phyloP scores from a whole-genome alignment of 768 basidiomycete genomes.

The Cyathus striatus region DNA sequence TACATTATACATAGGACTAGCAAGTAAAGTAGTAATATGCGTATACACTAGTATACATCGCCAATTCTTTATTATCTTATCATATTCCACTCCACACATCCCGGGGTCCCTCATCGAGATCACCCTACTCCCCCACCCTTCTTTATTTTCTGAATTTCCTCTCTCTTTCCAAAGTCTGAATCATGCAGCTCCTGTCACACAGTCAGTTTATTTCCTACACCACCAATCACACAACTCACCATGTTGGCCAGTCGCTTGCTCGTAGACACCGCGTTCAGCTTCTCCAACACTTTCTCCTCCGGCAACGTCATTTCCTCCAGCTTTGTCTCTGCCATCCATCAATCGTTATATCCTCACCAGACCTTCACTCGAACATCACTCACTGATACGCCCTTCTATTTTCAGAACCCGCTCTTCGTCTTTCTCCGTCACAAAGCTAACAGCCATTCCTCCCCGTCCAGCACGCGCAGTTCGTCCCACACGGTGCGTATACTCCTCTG shows the following conservation, averaged over 20 bases:
- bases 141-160: constrained; percentile 77
- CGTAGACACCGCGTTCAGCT: constrained; percentile 83
- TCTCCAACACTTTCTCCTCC: constrained; percentile 78
- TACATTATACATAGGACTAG: not conserved
- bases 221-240: constrained; percentile 43
- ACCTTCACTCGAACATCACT: constrained; percentile 19
- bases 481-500: constrained; percentile 95
- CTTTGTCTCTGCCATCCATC: constrained; percentile 51
- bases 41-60: not conserved
- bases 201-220: constrained; percentile 4
- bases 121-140: constrained; percentile 18
- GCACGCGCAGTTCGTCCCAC: constrained; percentile 92
- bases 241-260: constrained; percentile 93
- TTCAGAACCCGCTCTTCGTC: constrained; percentile 81
- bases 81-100: too few species aligned
- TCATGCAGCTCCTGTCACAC: constrained; percentile 72
- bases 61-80: too few species aligned
- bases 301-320: constrained; percentile 71
- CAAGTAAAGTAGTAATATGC: too few species aligned
- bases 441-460: constrained; percentile 82
- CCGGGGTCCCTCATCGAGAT: constrained; percentile 9
- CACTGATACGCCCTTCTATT: constrained; percentile 86
- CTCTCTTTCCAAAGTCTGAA: constrained; percentile 83
- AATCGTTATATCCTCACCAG: not conserved
- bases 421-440: constrained; percentile 92